These are phyloP conservation scores for Hypseocharis bilobata DNA, from an alignment of 441 rosid species.

Conservation along the genomic window DNA sequence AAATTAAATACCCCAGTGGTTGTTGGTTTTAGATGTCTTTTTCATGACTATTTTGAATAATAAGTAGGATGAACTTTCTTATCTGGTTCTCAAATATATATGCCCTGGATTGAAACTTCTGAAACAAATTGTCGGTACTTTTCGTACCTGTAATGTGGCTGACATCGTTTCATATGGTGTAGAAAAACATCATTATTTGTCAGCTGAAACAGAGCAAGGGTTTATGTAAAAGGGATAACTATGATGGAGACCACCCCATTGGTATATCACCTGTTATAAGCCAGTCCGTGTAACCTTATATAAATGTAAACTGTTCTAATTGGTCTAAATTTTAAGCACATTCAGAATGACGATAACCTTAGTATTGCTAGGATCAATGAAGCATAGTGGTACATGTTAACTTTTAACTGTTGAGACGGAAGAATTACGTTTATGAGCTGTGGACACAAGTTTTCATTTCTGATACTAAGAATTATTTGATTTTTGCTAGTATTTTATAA, in stretches of 20 bases:
- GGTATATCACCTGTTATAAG: too few relatives aligned
- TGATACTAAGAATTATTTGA: neutral
- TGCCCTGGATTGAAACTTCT: neutral
- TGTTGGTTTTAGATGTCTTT: neutral
- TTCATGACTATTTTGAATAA: too few relatives aligned
- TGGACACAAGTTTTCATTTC: neutral
- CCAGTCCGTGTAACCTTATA: too few relatives aligned
- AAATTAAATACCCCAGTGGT: neutral
- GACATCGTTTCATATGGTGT: neutral
- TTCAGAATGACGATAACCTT: neutral
- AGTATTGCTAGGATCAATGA: neutral
- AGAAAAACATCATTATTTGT: neutral
- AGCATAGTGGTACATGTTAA: too few relatives aligned
- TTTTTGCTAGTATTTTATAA: neutral
- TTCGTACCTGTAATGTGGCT: neutral
- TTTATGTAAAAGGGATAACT: too few relatives aligned
- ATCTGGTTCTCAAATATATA: neutral
- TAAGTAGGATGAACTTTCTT: neutral
- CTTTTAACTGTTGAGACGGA: neutral
- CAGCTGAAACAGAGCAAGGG: neutral
- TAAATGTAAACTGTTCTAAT: neutral
- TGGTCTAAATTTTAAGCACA: neutral
- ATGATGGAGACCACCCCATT: too few relatives aligned
- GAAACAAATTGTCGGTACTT: neutral
- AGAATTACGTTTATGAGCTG: neutral